Evolutionary conservation across 192 early-diverging fungal genomes (phyloP).

Genomic region (Globomyces pollinis-pini): DNA sequence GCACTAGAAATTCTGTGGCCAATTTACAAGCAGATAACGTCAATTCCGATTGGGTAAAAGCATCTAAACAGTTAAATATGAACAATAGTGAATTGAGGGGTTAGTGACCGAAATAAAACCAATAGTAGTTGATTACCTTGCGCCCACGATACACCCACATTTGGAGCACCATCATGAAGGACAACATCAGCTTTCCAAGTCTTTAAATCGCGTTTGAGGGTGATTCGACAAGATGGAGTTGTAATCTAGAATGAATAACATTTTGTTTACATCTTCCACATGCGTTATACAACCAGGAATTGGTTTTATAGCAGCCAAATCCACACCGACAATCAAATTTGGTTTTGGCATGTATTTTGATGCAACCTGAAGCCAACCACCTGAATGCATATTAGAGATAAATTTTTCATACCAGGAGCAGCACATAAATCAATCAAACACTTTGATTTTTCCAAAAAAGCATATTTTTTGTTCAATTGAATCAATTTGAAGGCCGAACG

Average conservation of each 20-base stretch:
- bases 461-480: conserved; percentile 98
- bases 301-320: conserved; percentile 93
- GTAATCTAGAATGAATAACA: no score
- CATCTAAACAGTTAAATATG: no score
- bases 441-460: conserved; percentile 83
- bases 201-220: conserved; percentile 83
- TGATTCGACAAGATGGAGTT: conserved; percentile 82
- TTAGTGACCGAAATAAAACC: no score
- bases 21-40: conserved; percentile 87
- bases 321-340: conserved; percentile 90
- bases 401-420: conserved; percentile 64
- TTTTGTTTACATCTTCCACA: conserved; percentile 91
- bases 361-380: conserved; percentile 66
- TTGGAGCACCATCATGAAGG: conserved; percentile 98
- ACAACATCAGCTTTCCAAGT: conserved; percentile 98
- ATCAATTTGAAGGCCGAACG: conserved; percentile 99
- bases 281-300: conserved; percentile 92
- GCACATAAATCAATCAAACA: conserved; percentile 95
- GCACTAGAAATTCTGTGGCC: conserved; percentile 83
- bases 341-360: conserved; percentile 96
- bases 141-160: conserved; percentile 91
- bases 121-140: no score
- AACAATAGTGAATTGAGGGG: no score
- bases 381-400: not conserved
- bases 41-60: conserved; percentile 91